Evolutionary conservation across 1,139 yeast species (phyloP), one percentile per base, ranked within the genome.

Genomic region (Nakaseomyces sp.): DNA sequence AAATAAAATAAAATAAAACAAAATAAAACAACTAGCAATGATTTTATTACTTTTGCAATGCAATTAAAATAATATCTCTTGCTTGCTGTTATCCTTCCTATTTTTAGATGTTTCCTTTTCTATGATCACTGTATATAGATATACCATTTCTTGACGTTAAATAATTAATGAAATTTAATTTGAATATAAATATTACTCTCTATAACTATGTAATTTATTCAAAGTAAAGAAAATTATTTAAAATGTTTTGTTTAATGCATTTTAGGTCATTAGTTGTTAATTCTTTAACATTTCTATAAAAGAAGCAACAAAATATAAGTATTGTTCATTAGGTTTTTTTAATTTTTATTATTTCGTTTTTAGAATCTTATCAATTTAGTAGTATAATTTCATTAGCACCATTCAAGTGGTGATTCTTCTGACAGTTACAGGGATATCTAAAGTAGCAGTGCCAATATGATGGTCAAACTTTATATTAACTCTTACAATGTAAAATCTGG

Each of bases 401-500:
- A 17, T 36, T 13, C 36, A 41, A 22, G 28, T 25, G 22, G 37
- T 43, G 36, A 54, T 53, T 25, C 57, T 56, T 52, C 66, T 65
- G 10, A 67, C 57, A 47, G 61, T 58, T 15, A 67, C 58, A 4
- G 72, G 72, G 30, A 68, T 54, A 41, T 61, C 62, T 33, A 67
- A 50, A 2, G 46, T 44, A 2, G 63, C 58, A 10, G 50, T 47
- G 5, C 65, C 66, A 28, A 59, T 50, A 20, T 56, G 58, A 37
- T 55, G 50, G 12, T 61, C 64, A 44, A 66, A 66, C 37, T 55
- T 60, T 38, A 66, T 52, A 19, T 51, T 50, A 4, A 64, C 55
- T 13, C 67, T 54, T 28, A 68, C 51, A 42, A 73, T 72, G 54
- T 78, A 77, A 38, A 74, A 56, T 50, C 84, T 65, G 7, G 78